Evolutionary conservation across 257 asterid genomes (phyloP).

Genomic region (Linderniella brevidens): DNA sequence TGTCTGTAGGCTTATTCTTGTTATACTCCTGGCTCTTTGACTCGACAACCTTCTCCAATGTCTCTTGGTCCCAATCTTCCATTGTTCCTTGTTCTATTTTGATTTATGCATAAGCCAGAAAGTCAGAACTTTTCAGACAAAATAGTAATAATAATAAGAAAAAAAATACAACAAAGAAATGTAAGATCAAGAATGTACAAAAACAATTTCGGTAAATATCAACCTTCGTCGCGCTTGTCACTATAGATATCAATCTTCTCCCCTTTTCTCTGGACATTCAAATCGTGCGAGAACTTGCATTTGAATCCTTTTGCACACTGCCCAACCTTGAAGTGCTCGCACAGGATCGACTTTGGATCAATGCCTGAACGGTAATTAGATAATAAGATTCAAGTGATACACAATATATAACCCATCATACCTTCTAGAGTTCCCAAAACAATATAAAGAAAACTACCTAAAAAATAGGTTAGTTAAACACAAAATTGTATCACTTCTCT

Average conservation of each 20-base stretch:
- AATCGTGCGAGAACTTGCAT: slow-evolving; percentile 92
- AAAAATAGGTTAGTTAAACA: too few relatives aligned
- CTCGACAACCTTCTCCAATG: slow-evolving; percentile 63
- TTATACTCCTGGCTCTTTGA: slow-evolving; percentile 87
- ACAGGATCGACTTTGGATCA: slow-evolving; percentile 78
- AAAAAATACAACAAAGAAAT: neutral
- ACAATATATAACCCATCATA: too few relatives aligned
- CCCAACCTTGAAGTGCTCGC: slow-evolving; percentile 79
- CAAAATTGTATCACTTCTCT: too few relatives aligned
- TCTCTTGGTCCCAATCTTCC: slow-evolving; percentile 57
- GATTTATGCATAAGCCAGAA: neutral
- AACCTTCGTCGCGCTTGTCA: slow-evolving; percentile 50
- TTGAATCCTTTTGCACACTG: slow-evolving; percentile 86
- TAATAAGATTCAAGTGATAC: too few relatives aligned
- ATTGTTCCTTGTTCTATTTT: slow-evolving; percentile 31
- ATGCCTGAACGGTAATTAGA: slow-evolving; percentile 31
- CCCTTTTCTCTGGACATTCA: slow-evolving; percentile 91
- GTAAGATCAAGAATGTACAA: neutral
- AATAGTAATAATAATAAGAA: neutral
- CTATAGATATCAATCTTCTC: slow-evolving; percentile 88
- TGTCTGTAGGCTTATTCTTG: slow-evolving; percentile 93
- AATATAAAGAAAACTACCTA: too few relatives aligned
- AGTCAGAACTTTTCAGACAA: neutral
- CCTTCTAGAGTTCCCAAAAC: too few relatives aligned
- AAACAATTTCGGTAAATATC: slow-evolving; percentile 1